Evolutionary conservation across 768 basidiomycete genomes (phyloP).

Genomic region (Termitomyces sp.): DNA sequence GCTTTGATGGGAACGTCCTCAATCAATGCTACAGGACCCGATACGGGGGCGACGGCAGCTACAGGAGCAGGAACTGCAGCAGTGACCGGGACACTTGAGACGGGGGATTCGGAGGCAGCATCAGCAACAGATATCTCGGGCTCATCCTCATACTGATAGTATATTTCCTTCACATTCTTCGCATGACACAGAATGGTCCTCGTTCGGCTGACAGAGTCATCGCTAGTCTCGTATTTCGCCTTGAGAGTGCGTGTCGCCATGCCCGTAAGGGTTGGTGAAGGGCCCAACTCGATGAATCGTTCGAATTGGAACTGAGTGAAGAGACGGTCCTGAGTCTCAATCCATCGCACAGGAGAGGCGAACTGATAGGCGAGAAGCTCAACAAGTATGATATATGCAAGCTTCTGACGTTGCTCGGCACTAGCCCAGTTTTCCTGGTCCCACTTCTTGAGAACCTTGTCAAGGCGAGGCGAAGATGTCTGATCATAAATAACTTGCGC

Average conservation of each 20-base stretch:
- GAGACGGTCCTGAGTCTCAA: slow-evolving; percentile 94
- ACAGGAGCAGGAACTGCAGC: slow-evolving; percentile 35
- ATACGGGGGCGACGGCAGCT: slow-evolving; percentile 39
- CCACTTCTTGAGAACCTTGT: slow-evolving; percentile 93
- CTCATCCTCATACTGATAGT: slow-evolving; percentile 96
- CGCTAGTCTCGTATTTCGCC: slow-evolving; percentile 87
- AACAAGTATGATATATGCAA: slow-evolving; percentile 94
- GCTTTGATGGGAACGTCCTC: slow-evolving; percentile 93
- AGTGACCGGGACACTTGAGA: slow-evolving; percentile 28
- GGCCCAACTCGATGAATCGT: slow-evolving; percentile 92
- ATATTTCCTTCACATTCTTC: slow-evolving; percentile 95
- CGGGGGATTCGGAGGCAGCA: slow-evolving; percentile 24
- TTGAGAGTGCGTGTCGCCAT: slow-evolving; percentile 90
- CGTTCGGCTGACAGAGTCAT: slow-evolving; percentile 75
- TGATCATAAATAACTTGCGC: slow-evolving; percentile 95
- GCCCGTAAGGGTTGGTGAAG: slow-evolving; percentile 92
- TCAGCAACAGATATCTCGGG: slow-evolving; percentile 37
- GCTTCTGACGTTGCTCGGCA: slow-evolving; percentile 78
- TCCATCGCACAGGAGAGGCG: slow-evolving; percentile 98
- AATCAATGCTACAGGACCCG: slow-evolving; percentile 65
- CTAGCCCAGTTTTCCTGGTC: slow-evolving; percentile 86
- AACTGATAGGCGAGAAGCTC: slow-evolving; percentile 98
- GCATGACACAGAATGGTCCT: slow-evolving; percentile 88
- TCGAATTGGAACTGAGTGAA: slow-evolving; percentile 86
- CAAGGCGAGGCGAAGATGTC: slow-evolving; percentile 91